phyloP scores from a whole-genome alignment of 495 filamentous ascomycete species.

The Hypoxylon trugodes region DNA sequence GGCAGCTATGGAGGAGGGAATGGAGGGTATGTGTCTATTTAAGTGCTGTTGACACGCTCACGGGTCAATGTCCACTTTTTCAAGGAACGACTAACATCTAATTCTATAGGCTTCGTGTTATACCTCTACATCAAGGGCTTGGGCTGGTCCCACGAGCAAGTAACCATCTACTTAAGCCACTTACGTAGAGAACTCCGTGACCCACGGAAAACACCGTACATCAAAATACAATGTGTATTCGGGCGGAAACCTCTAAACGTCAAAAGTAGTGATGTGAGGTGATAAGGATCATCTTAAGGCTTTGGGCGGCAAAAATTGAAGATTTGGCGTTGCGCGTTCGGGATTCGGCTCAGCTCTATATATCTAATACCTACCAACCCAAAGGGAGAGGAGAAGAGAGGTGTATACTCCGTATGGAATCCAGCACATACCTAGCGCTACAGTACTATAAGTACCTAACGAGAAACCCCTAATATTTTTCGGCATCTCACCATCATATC shows the following conservation, averaged over 20 bases:
- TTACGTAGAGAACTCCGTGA: slow-evolving; percentile 43
- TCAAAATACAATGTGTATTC: slow-evolving; percentile 31
- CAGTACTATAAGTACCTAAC: no score
- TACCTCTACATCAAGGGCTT: slow-evolving; percentile 39
- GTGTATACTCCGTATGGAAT: background rate
- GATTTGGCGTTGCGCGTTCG: background rate
- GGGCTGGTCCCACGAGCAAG: slow-evolving; percentile 42
- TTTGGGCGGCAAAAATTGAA: background rate
- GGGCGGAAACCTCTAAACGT: slow-evolving; percentile 28
- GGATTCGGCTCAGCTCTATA: background rate
- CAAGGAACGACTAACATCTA: background rate
- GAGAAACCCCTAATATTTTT: no score
- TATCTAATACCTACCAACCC: no score
- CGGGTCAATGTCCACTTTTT: no score
- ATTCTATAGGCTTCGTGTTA: slow-evolving; percentile 31
- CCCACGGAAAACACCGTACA: slow-evolving; percentile 32
- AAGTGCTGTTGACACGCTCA: no score
- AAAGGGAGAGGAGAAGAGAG: no score
- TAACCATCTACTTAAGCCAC: slow-evolving; percentile 34
- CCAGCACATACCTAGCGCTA: background rate
- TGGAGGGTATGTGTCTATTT: slow-evolving; percentile 31
- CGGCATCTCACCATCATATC: no score
- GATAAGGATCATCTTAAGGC: no score
- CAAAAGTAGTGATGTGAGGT: background rate
- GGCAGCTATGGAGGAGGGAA: slow-evolving; percentile 40